Evolutionary conservation across 441 rosid genomes (phyloP).

Genomic region (Flueggea neowawraea): DNA sequence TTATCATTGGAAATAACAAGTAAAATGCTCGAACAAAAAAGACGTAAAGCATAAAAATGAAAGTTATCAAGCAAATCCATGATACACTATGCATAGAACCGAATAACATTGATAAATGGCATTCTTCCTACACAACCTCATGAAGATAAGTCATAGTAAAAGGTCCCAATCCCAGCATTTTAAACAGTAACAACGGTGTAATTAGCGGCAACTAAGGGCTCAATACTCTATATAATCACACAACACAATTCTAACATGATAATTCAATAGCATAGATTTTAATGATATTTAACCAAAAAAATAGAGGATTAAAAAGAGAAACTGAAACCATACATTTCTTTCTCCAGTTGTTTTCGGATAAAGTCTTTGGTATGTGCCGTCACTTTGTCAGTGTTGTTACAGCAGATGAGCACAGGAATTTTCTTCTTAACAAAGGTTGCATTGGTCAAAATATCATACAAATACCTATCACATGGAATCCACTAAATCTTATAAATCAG

Average conservation of each 20-base stretch:
- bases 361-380: constrained; percentile 93
- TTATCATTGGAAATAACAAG: too few relatives aligned
- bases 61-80: neutral
- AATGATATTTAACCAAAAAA: constrained; percentile 1
- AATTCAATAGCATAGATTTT: neutral
- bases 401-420: constrained; percentile 71
- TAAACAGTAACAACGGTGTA: too few relatives aligned
- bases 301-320: neutral
- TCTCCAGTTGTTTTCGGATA: constrained; percentile 88
- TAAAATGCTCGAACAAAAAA: too few relatives aligned
- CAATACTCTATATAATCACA: too few relatives aligned
- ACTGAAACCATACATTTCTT: constrained; percentile 70
- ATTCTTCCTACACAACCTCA: too few relatives aligned
- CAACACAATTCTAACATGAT: neutral
- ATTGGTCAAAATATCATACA: constrained; percentile 83
- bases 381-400: constrained; percentile 92
- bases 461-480: constrained; percentile 48
- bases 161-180: too few relatives aligned
- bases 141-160: too few relatives aligned
- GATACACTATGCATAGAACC: too few relatives aligned
- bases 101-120: too few relatives aligned
- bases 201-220: too few relatives aligned
- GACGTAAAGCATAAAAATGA: neutral
- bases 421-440: constrained; percentile 71
- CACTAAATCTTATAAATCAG: constrained; percentile 15